A percentile compares a stretch with the other conserved stretches of the same genome.
phyloP scores from a whole-genome alignment of 2,329 filamentous ascomycete genomes.

The Stachybotrys echinatus region DNA sequence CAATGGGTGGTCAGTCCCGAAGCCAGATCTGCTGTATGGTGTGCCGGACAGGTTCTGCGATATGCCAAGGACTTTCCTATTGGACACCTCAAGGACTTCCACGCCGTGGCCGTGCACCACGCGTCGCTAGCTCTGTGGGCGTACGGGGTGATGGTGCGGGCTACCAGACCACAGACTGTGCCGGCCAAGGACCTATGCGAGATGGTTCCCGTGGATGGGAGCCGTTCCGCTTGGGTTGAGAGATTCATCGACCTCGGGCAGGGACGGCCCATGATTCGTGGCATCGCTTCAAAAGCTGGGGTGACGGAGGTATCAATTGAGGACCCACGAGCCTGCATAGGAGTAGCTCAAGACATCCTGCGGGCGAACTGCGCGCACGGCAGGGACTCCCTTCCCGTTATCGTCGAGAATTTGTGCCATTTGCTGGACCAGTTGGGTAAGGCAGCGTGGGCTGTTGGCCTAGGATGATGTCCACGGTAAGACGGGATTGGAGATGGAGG shows the following conservation, averaged over 20 bases:
- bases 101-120: conserved; percentile 64
- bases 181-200: conserved; percentile 27
- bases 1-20: conserved; percentile 52
- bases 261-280: conserved; percentile 45
- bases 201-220: conserved; percentile 50
- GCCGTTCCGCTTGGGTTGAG: conserved; percentile 45
- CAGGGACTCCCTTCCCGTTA: conserved; percentile 44
- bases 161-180: conserved; percentile 25
- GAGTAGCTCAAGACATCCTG: conserved; percentile 51
- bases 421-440: conserved; percentile 56
- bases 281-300: conserved; percentile 19
- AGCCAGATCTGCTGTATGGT: conserved; percentile 58
- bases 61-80: conserved; percentile 50
- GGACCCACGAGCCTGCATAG: conserved; percentile 55
- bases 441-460: conserved; percentile 36
- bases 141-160: conserved; percentile 54
- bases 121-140: conserved; percentile 64
- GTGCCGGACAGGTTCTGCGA: conserved; percentile 62
- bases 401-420: conserved; percentile 63
- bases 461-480: conserved; percentile 20
- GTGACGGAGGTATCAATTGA: conserved; percentile 38
- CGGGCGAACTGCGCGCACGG: conserved; percentile 42
- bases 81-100: conserved; percentile 57
- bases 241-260: conserved; percentile 53
- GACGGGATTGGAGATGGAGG: too few species aligned